Conservation (phyloP, 805 yeast genomes). For the Suhomyces prunicola region DNA sequence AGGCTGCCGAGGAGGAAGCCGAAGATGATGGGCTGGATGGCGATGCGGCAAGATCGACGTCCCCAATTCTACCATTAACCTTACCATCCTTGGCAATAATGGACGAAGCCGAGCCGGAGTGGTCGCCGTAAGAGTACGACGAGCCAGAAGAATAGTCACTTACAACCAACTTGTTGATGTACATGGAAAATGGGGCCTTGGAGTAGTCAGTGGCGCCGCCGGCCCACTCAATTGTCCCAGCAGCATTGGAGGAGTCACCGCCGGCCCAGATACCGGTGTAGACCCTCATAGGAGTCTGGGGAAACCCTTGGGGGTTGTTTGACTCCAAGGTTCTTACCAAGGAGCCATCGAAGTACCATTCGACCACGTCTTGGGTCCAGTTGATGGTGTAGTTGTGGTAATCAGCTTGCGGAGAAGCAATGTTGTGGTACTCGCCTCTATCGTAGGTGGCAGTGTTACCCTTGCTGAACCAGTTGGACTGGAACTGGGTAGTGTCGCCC, state of each 20-base stretch:
- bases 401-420: slow-evolving; percentile 10
- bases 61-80: slow-evolving; percentile 55
- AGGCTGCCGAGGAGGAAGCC: no score
- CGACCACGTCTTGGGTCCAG: slow-evolving; percentile 12
- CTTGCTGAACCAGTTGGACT: slow-evolving; percentile 14
- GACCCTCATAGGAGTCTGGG: slow-evolving; percentile 15
- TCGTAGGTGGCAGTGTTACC: slow-evolving; percentile 13
- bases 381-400: slow-evolving; percentile 14
- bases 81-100: slow-evolving; percentile 56
- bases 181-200: slow-evolving; percentile 22
- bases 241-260: slow-evolving; percentile 35
- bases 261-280: slow-evolving; percentile 48
- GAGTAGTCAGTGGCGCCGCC: slow-evolving; percentile 22
- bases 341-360: slow-evolving; percentile 11
- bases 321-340: slow-evolving; percentile 11
- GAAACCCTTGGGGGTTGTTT: slow-evolving; percentile 13
- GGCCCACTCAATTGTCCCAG: slow-evolving; percentile 25
- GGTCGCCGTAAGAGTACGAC: slow-evolving; percentile 47
- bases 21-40: no score
- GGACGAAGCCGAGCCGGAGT: slow-evolving; percentile 57
- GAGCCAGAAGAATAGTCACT: slow-evolving; percentile 49
- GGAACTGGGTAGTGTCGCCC: slow-evolving; percentile 13
- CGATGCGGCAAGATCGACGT: slow-evolving; percentile 42
- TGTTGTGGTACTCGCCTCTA: slow-evolving; percentile 13
- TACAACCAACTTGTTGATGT: slow-evolving; percentile 16